phyloP scores from a whole-genome alignment of 2,329 filamentous ascomycete genomes.

The Dactylonectria estremocensis region DNA sequence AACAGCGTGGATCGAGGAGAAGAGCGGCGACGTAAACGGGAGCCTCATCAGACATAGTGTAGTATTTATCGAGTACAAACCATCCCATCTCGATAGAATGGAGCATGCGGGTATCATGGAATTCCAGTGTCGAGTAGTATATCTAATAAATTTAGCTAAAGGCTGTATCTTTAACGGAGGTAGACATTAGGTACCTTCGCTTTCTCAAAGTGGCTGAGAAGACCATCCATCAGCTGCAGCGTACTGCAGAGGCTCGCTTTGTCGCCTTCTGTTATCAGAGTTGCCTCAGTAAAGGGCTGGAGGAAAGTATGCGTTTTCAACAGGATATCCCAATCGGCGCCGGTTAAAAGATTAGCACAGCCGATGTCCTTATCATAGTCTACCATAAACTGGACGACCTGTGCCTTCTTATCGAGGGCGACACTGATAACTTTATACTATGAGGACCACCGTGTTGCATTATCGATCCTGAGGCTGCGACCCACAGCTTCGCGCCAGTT shows the following conservation, averaged over 20 bases:
- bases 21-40: not conserved
- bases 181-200: not conserved
- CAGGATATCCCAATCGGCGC: not conserved
- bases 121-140: not conserved
- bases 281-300: not conserved
- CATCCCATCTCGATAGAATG: not conserved
- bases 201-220: not conserved
- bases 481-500: not conserved
- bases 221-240: not conserved
- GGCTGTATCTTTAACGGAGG: not conserved
- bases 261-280: not conserved
- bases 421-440: not conserved
- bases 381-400: not conserved
- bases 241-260: not conserved
- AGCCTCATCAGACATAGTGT: not conserved
- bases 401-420: not conserved
- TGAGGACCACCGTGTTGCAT: not conserved
- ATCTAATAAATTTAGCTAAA: not conserved
- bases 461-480: not conserved
- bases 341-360: not conserved
- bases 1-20: not conserved
- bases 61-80: not conserved
- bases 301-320: not conserved
- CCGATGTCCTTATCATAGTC: not conserved
- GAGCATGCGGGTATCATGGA: not conserved